Base-by-base conservation (phyloP, 2,329 filamentous ascomycete species). In the Rhytidhysteron rufulum region DNA sequence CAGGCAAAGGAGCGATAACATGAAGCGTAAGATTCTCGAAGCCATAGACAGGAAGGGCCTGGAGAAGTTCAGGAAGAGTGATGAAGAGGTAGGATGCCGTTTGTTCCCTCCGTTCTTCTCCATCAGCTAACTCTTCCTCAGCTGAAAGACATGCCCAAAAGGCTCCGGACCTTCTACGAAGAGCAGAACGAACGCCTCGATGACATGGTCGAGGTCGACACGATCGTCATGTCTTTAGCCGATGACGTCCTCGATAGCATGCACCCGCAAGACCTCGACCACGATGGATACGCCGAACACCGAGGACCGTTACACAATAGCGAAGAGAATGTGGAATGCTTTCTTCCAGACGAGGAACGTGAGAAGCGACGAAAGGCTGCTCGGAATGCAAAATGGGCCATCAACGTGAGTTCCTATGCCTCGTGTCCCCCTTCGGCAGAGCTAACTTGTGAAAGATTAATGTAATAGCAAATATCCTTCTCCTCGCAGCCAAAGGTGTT, bases 181-280 rank as follows among this genome's bases (percentile, higher is more conserved):
- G 62, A 64, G 11, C 77, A 79, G 50, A 81, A 81, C 45, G 61
- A 68, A 8, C 60, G 70, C 1, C 54, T 80, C 9, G 74, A 80
- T 45, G 76, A 79, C 47, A 79, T 76, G 77, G 58, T 78, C 9
- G 75, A 80, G 54, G 75, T 80, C 24, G 77, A 80, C 55, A 71
- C 74, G 25, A 66, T 79, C 5, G 78, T 81, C 31, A 70, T 70
- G 45, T 69, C 71, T 18, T 66, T 80, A 29, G 73, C 77, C 9
- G 77, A 79, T 50, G 75, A 80, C 49, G 72, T 81, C 6, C 65
- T 81, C n/a, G 78, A 81, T 42, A 75, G 70, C 31, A 79, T 81
- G 70, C 69, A 77, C 44, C 78, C 78, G 1, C 49, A 49, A 2
- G 78, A 81, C 39, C 65, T 72, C 2, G 77, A 81, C 45, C 65